A percentile compares a stretch with the other conserved stretches of the same genome.
Evolutionary conservation across 2,329 filamentous ascomycete genomes (phyloP).

Genomic region (Sphaceloma murrayae): DNA sequence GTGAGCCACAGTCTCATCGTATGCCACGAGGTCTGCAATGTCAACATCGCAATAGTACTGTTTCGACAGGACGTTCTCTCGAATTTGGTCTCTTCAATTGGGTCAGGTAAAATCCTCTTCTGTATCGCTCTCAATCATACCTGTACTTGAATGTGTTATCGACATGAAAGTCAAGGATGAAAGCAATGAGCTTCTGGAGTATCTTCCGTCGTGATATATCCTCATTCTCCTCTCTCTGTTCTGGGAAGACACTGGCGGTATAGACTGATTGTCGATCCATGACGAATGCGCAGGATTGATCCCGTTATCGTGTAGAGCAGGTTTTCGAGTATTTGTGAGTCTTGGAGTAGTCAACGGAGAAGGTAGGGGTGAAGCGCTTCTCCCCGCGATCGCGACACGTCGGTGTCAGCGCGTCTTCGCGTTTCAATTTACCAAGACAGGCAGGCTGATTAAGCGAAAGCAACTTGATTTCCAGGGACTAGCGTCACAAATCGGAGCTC

Average conservation of each 20-base stretch:
- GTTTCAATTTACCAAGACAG: slow-evolving; percentile 10
- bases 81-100: slow-evolving; percentile 69
- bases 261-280: slow-evolving; percentile 90
- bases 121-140: slow-evolving; percentile 37
- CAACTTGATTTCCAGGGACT: not conserved
- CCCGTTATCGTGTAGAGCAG: not conserved
- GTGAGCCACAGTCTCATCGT: slow-evolving; percentile 90
- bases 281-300: slow-evolving; percentile 13
- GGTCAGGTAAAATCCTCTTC: slow-evolving; percentile 27
- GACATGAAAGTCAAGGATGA: slow-evolving; percentile 86
- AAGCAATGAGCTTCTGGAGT: slow-evolving; percentile 73
- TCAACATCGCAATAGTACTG: slow-evolving; percentile 96
- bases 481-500: slow-evolving; percentile 6
- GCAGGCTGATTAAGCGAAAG: not conserved
- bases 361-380: not conserved
- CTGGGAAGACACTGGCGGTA: slow-evolving; percentile 66
- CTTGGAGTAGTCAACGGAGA: not conserved
- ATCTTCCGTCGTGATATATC: slow-evolving; percentile 42
- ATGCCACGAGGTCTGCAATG: slow-evolving; percentile 89
- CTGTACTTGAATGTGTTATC: slow-evolving; percentile 94
- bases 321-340: not conserved
- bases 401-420: not conserved
- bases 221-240: slow-evolving; percentile 27
- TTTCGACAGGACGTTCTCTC: slow-evolving; percentile 87
- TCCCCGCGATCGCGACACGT: not conserved